These are phyloP conservation scores for Saprolegnia parasitica DNA, from an alignment of 352 stramenopile species.

Conservation along the genomic window DNA sequence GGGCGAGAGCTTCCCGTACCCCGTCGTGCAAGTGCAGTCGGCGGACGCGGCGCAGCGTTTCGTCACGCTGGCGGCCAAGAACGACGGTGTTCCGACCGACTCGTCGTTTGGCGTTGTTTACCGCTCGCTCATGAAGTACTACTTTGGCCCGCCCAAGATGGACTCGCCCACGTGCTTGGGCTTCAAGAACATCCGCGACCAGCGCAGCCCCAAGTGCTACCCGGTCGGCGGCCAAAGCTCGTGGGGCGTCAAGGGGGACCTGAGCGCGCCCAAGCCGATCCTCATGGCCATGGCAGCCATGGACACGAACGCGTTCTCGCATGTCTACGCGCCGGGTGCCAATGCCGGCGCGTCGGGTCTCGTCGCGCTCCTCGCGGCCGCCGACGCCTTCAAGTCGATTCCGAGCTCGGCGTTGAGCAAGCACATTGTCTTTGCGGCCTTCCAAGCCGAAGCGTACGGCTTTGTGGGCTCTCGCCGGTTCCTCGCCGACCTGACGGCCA, in stretches of 20 bases:
- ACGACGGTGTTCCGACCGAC: conserved; percentile 39
- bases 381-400: conserved; percentile 59
- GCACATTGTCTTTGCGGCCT: conserved; percentile 74
- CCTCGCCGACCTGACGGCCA: conserved; percentile 52
- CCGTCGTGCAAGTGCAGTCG: conserved; percentile 61
- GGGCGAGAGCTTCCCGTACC: conserved; percentile 43
- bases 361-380: conserved; percentile 66
- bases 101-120: conserved; percentile 44
- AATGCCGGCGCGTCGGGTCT: conserved; percentile 71
- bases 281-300: conserved; percentile 74
- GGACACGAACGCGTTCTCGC: conserved; percentile 65
- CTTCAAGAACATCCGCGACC: conserved; percentile 71
- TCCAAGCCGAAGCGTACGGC: conserved; percentile 75
- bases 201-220: conserved; percentile 60
- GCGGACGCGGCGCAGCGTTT: conserved; percentile 40
- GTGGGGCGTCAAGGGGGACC: conserved; percentile 58
- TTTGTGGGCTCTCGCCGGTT: conserved; percentile 81
- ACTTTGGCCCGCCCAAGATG: conserved; percentile 72
- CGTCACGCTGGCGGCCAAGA: conserved; percentile 51
- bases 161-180: conserved; percentile 62
- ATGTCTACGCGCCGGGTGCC: conserved; percentile 61
- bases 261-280: conserved; percentile 41
- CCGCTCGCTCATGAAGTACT: conserved; percentile 78
- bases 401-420: conserved; percentile 60
- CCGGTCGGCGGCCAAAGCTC: conserved; percentile 74